phyloP scores from a whole-genome alignment of 2,329 filamentous ascomycete species.

The Aspergillus flavus region DNA sequence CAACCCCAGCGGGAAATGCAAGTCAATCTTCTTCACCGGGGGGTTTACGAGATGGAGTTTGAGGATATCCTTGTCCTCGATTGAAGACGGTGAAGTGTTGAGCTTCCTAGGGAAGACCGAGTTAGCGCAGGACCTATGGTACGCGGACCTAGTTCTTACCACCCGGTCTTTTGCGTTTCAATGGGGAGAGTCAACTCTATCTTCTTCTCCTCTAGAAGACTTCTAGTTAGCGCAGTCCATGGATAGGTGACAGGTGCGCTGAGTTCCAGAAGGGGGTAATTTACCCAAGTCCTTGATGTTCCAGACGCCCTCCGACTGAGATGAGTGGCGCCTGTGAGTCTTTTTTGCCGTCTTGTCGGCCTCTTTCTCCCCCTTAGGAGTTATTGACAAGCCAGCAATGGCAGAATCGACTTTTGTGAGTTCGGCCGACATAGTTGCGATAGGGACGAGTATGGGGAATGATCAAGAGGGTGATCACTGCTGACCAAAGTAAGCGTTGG shows the following conservation, averaged over 20 bases:
- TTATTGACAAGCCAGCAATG: slow-evolving; percentile 74
- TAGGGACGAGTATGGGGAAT: not conserved
- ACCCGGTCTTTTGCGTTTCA: slow-evolving; percentile 40
- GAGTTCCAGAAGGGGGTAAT: slow-evolving; percentile 33
- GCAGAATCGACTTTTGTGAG: slow-evolving; percentile 91
- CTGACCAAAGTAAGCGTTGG: not conserved
- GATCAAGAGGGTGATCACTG: slow-evolving; percentile 7
- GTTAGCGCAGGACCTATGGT: not conserved
- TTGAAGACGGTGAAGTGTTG: slow-evolving; percentile 75
- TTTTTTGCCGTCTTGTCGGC: slow-evolving; percentile 52
- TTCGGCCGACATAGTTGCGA: slow-evolving; percentile 59
- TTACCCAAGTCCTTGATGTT: slow-evolving; percentile 87
- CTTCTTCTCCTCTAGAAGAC: slow-evolving; percentile 30
- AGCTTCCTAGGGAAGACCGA: slow-evolving; percentile 71
- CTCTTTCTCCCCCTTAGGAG: slow-evolving; percentile 64
- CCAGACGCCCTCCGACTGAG: slow-evolving; percentile 70
- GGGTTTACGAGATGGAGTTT: slow-evolving; percentile 80
- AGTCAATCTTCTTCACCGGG: slow-evolving; percentile 89
- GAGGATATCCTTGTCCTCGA: slow-evolving; percentile 83
- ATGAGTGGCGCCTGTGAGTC: slow-evolving; percentile 70
- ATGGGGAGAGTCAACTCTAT: slow-evolving; percentile 38
- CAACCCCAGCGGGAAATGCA: slow-evolving; percentile 85
- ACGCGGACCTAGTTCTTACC: slow-evolving; percentile 24
- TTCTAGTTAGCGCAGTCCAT: not conserved
- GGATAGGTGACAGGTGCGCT: not conserved